Evolutionary conservation across 2,329 filamentous ascomycete genomes (phyloP), one percentile per base, ranked within the genome.

Genomic region (Colletotrichum tropicicola): DNA sequence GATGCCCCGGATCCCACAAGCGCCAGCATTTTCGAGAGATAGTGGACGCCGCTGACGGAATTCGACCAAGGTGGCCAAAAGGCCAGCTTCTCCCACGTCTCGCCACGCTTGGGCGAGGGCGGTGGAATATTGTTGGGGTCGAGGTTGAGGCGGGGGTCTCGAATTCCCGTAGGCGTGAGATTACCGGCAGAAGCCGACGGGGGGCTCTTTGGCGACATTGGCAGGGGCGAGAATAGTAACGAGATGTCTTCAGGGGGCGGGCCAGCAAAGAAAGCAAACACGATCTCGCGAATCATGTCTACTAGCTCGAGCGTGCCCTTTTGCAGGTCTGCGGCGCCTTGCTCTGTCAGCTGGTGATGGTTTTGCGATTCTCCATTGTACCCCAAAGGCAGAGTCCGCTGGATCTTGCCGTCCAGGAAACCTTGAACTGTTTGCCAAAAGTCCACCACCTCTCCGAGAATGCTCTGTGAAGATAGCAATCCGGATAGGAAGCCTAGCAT

Each of bases 61-160:
- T 98, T 98, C 2, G 94, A 92, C 79, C 92, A 91, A 0, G 95
- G 96, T 4, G 95, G 94, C 94, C 95, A 98, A 77, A 98, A 99
- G 0, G 94, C 95, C 76, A 96, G 89, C 79, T 95, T 91, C 73
- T 98, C 96, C 93, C 94, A 98, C 0, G 90, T 82, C 71, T 97
- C 93, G 6, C 94, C 95, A 45, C 87, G 87, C 70, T 86, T 92
- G 0, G 93, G 92, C 0, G 92, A 93, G 1, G 91, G 89, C 10
- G 90, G 89, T 2, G 93, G 94, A 3, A 92, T 82, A 67, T 92
- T 94, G 73, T 87, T 91, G 0, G 88, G 84, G 73, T 97, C 93
- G 65, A 97, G 88, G 59, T 90, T 91, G 78, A 97, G 95, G 2
- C 92, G 88, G 47, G 91, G 89, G 70, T 93, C 91, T 57, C 89